Evolutionary conservation across 768 basidiomycete genomes (phyloP).

Genomic region (Leccinum ochraceum): DNA sequence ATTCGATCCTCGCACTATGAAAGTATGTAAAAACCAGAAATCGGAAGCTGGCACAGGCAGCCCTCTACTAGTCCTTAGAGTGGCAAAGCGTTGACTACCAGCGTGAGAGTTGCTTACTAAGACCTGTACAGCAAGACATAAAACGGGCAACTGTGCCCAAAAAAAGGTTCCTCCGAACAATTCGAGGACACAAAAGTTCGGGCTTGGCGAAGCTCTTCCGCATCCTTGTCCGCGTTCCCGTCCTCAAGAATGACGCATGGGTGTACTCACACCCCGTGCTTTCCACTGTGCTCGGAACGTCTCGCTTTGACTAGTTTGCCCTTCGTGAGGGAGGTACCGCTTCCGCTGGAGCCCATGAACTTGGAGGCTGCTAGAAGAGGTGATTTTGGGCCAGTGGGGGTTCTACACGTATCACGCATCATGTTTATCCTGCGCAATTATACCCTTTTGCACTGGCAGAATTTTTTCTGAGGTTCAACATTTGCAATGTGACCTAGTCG

Average conservation of each 20-base stretch:
- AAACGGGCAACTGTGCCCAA: no score
- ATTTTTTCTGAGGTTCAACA: no score
- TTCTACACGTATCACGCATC: constrained; percentile 37
- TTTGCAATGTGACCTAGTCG: no score
- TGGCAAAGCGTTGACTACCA: neutral
- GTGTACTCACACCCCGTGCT: constrained; percentile 37
- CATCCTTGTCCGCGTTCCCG: constrained; percentile 95
- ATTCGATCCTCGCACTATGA: no score
- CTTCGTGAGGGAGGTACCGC: constrained; percentile 61
- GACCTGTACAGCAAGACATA: constrained; percentile 21
- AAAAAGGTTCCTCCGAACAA: no score
- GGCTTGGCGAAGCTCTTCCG: constrained; percentile 78
- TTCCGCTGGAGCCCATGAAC: constrained; percentile 73
- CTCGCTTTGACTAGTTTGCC: constrained; percentile 47
- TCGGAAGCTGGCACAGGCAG: no score
- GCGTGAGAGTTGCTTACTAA: constrained; percentile 48
- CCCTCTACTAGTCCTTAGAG: no score
- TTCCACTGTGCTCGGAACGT: constrained; percentile 33
- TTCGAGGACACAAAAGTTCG: constrained; percentile 41
- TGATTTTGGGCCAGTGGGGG: constrained; percentile 30
- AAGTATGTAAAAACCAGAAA: no score
- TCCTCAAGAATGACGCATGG: constrained; percentile 65
- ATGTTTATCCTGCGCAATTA: neutral
- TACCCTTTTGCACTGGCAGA: neutral
- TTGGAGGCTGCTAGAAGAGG: constrained; percentile 38